A percentile compares a stretch with the other conserved stretches of the same genome.
These are phyloP conservation scores for Irpex sp. DNA, from an alignment of 1,284 basidiomycete species.

Conservation along the genomic window DNA sequence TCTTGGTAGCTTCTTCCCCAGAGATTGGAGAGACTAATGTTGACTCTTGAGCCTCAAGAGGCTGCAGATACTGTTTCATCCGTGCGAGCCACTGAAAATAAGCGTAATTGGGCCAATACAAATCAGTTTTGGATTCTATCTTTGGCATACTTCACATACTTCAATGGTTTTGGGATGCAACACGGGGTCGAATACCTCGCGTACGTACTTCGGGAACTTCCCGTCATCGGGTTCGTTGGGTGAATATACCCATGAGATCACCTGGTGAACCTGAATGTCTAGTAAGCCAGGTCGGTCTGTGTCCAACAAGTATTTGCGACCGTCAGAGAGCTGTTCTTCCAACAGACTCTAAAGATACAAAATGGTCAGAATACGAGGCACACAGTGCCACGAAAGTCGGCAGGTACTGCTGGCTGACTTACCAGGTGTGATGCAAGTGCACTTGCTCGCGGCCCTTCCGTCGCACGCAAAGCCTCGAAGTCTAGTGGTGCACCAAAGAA, in stretches of 20 bases:
- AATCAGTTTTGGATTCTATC: not conserved
- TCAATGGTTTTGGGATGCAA: not conserved
- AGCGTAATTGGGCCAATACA: not conserved
- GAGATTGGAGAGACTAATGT: not conserved
- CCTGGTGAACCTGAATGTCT: not conserved
- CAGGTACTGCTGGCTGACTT: slow-evolving; percentile 8
- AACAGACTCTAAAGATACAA: not conserved
- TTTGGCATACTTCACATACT: not conserved
- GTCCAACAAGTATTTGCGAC: not conserved
- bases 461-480: slow-evolving; percentile 29
- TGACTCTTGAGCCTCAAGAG: not conserved
- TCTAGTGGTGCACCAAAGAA: slow-evolving; percentile 32
- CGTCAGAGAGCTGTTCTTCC: not conserved
- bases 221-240: not conserved
- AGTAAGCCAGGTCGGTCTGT: not conserved
- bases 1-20: not conserved
- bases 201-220: not conserved
- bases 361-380: not conserved
- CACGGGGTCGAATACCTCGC: not conserved
- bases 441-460: slow-evolving; percentile 30
- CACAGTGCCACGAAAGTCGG: not conserved
- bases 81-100: not conserved
- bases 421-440: slow-evolving; percentile 39
- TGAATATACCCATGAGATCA: not conserved
- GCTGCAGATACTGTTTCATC: not conserved